Evolutionary conservation across 129 eudicot genomes (phyloP).

Genomic region (Erigeron canadensis): DNA sequence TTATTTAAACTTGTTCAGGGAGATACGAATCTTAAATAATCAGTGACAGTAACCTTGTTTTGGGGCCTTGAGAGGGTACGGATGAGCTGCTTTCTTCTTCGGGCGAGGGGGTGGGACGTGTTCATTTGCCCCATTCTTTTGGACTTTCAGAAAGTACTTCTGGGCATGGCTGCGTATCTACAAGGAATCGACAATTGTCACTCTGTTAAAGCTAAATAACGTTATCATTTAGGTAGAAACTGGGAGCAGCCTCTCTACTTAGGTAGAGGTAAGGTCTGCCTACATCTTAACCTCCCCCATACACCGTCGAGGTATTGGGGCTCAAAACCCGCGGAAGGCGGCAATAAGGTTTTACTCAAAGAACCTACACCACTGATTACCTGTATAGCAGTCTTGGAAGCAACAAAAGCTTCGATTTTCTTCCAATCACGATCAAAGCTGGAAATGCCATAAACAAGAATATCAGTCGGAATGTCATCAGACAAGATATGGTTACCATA

Average conservation of each 20-base stretch:
- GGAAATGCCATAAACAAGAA: constrained; percentile 11
- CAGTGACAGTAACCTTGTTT: constrained; percentile 47
- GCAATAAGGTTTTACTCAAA: too few relatives aligned
- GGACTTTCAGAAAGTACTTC: constrained; percentile 71
- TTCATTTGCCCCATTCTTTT: constrained; percentile 80
- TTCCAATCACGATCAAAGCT: constrained; percentile 99
- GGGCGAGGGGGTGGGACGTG: constrained; percentile 97
- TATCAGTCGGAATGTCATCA: neutral
- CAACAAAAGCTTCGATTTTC: constrained; percentile 92
- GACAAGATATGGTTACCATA: too few relatives aligned
- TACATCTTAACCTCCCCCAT: too few relatives aligned
- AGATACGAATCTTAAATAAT: neutral
- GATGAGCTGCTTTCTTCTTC: constrained; percentile 92
- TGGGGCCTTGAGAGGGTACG: constrained; percentile 93
- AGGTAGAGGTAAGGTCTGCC: too few relatives aligned
- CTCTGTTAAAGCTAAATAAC: neutral
- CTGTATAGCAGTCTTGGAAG: constrained; percentile 94
- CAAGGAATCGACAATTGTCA: neutral
- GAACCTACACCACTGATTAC: constrained; percentile 24
- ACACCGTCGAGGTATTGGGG: too few relatives aligned
- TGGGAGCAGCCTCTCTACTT: too few relatives aligned
- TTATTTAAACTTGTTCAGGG: neutral
- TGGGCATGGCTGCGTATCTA: constrained; percentile 97
- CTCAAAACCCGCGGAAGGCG: too few relatives aligned
- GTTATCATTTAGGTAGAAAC: constrained; percentile 3